These are phyloP conservation scores for Cladorrhinum sp. DNA, from an alignment of 2,329 filamentous ascomycete genomes.

Conservation along the genomic window DNA sequence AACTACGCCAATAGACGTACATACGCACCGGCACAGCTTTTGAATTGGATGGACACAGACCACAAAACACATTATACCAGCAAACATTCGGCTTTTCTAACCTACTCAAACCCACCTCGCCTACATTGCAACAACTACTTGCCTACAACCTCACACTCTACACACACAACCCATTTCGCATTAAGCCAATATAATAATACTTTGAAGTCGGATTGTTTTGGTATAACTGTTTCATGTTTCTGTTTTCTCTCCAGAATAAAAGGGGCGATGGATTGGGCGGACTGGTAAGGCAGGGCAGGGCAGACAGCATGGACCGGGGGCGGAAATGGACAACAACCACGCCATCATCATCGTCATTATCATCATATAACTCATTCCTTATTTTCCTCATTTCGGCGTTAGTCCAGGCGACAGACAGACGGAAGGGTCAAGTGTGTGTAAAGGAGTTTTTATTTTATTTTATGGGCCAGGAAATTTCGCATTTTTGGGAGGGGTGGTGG, in stretches of 20 bases:
- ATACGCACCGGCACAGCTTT: conserved; percentile 9
- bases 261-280: background rate
- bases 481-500: background rate
- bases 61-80: conserved; percentile 1
- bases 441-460: background rate
- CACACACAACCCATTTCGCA: background rate
- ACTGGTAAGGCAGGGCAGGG: background rate
- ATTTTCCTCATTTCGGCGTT: conserved; percentile 6
- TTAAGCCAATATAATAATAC: conserved; percentile 5
- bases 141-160: background rate
- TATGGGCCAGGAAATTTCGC: no score
- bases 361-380: background rate
- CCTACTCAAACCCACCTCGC: background rate
- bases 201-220: conserved; percentile 11
- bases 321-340: background rate
- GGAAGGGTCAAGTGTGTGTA: background rate
- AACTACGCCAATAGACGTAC: conserved; percentile 7
- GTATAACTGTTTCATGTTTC: conserved; percentile 4
- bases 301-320: background rate
- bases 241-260: background rate
- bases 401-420: background rate
- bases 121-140: no score
- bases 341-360: no score
- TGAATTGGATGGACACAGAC: conserved; percentile 2
- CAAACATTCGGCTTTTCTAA: background rate